These are phyloP conservation scores for Lablab purpureus DNA, from an alignment of 306 rosid genomes.

Conservation along the genomic window DNA sequence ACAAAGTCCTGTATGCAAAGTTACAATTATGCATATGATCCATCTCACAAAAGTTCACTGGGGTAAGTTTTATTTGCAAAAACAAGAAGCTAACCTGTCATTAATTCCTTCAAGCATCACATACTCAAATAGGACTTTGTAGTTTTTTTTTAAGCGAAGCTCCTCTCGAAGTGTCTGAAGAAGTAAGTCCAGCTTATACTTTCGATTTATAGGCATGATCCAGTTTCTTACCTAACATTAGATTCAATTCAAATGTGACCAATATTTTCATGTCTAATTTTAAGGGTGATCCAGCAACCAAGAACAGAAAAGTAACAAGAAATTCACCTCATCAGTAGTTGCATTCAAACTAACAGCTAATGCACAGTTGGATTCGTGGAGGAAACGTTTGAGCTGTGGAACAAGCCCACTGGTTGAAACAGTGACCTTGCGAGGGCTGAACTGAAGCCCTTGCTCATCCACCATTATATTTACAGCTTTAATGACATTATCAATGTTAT, in stretches of 20 bases:
- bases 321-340: conserved; percentile 85
- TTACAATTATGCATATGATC: conserved; percentile 13
- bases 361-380: conserved; percentile 77
- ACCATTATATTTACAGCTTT: conserved; percentile 92
- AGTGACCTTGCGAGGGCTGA: conserved; percentile 96
- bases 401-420: conserved; percentile 97
- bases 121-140: conserved; percentile 85
- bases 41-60: neutral
- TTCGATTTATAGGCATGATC: conserved; percentile 96
- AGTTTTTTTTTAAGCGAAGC: conserved; percentile 68
- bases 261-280: conserved; percentile 33
- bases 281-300: conserved; percentile 23
- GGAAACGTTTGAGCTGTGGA: conserved; percentile 88
- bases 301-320: conserved; percentile 30
- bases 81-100: conserved; percentile 65
- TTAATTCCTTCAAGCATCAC: conserved; percentile 94
- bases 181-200: conserved; percentile 77
- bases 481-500: conserved; percentile 91
- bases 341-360: conserved; percentile 98
- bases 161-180: conserved; percentile 83
- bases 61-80: conserved; percentile 5
- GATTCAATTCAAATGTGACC: conserved; percentile 34
- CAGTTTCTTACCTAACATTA: conserved; percentile 86
- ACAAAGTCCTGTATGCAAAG: conserved; percentile 13
- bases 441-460: conserved; percentile 91